These are phyloP conservation scores for Ophiosphaerella narmari DNA, from an alignment of 2,329 filamentous ascomycete genomes.

Conservation along the genomic window DNA sequence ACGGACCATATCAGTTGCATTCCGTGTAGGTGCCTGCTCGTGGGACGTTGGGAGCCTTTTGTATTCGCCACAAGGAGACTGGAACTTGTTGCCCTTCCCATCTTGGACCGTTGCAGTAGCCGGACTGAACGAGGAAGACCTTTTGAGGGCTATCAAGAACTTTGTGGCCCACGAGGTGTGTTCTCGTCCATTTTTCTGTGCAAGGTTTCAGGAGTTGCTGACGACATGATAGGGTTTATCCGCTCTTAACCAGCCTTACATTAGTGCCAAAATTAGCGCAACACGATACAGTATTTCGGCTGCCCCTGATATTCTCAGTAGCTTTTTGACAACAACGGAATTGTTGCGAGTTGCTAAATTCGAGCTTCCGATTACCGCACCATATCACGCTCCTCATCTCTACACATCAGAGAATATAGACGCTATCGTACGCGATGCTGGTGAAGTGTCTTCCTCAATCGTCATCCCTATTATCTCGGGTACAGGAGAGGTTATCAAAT, in stretches of 20 bases:
- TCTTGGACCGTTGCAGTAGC: background rate
- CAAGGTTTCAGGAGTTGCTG: background rate
- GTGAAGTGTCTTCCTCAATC: background rate
- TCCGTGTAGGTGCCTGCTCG: conserved; percentile 1
- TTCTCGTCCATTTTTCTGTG: background rate
- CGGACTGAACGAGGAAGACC: background rate
- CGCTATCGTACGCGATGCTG: background rate
- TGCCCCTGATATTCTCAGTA: background rate
- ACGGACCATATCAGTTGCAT: background rate
- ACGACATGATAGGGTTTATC: background rate
- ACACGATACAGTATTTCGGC: conserved; percentile 2
- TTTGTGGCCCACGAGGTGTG: background rate
- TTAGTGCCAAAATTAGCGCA: background rate
- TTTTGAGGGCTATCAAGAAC: background rate
- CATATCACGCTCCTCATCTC: conserved; percentile 8
- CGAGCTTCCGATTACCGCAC: conserved; percentile 5
- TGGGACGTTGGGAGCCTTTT: conserved; percentile 3
- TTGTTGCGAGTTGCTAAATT: background rate
- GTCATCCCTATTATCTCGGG: background rate
- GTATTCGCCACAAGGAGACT: background rate
- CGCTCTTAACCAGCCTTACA: background rate
- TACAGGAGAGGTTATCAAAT: background rate
- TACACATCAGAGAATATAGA: conserved; percentile 1
- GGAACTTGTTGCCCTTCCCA: background rate
- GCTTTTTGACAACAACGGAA: background rate